phyloP scores from a whole-genome alignment of 1,284 basidiomycete genomes.

The Spongiforma sp. region DNA sequence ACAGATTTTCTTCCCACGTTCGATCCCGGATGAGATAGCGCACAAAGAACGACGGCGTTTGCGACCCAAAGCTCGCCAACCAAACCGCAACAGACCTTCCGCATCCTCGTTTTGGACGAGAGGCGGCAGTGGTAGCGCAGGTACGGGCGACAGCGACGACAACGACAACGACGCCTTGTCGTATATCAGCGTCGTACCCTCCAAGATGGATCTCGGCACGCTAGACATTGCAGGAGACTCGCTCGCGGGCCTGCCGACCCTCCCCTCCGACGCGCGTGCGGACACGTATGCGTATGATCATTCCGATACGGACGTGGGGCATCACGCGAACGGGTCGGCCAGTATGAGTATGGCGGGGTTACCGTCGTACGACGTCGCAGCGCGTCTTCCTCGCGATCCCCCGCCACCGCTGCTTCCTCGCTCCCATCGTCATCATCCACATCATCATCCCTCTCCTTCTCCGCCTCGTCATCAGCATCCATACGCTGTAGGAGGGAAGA shows the following conservation, averaged over 20 bases:
- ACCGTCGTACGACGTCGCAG: neutral
- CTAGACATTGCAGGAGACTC: too few species aligned
- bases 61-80: slow-evolving; percentile 15
- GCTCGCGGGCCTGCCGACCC: too few species aligned
- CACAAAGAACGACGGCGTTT: slow-evolving; percentile 48
- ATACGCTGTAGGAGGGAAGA: too few species aligned
- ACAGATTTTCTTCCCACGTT: slow-evolving; percentile 81
- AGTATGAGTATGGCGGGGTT: neutral
- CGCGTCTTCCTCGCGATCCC: neutral
- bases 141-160: too few species aligned
- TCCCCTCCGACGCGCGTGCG: too few species aligned
- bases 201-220: too few species aligned
- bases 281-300: too few species aligned
- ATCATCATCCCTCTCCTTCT: neutral
- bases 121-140: neutral
- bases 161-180: too few species aligned
- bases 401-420: too few species aligned
- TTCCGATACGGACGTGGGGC: neutral
- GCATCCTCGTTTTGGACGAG: too few species aligned
- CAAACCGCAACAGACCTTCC: neutral
- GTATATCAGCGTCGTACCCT: too few species aligned
- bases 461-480: neutral
- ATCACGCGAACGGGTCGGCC: neutral
- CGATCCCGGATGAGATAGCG: slow-evolving; percentile 64
- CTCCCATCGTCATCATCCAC: neutral